Base-by-base conservation (phyloP, 805 yeast species). In the Yamadazyma olivae region DNA sequence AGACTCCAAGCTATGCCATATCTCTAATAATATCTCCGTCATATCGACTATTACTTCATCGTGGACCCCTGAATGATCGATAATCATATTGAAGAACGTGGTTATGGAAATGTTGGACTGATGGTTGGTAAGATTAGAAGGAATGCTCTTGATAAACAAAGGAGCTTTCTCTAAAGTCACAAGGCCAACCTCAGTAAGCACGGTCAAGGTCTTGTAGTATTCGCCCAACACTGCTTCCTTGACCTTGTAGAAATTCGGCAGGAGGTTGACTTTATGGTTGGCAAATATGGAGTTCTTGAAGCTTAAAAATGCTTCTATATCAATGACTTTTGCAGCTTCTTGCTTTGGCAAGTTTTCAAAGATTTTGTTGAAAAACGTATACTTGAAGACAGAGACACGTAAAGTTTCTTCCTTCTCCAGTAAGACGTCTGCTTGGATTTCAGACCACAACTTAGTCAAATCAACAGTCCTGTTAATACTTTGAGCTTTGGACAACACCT, bases 1-100 rank as follows among this genome's bases (percentile, higher is more conserved):
- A 1, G 71, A 67, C 13, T 69, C 68, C 17, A 87, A 50, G 16
- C 68, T 71, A 3, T 58, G 60, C 93, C 95, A 86, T 14, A 83
- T 64, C 0, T 56, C 50, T 1, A 57, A 48, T 27, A 75, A 39
- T 13, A 68, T 57, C 2, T 54, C 59, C 12, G 65, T 52, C 15
- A 74, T 36, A 1, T 14, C 30, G 5, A 24, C 21, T 3, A 41
- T 29, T 7, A 23, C 30, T 2, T 42, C 38, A 1, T 45, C 35
- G 1, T 50, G 17, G 6, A 40, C 27, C 1, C 36, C 44, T 3
- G 30, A 30, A 4, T 36, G 22, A 1, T 35, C 35, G 13, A 61
- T 37, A 15, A 48, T 42, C 2, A 32, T 15, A 19, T 38, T 18
- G 16, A 61, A 36, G 3, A 57, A 40, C 9, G 40, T 27, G 5